These are phyloP conservation scores for Periconia digitata DNA, from an alignment of 2,329 filamentous ascomycete genomes.

Conservation along the genomic window DNA sequence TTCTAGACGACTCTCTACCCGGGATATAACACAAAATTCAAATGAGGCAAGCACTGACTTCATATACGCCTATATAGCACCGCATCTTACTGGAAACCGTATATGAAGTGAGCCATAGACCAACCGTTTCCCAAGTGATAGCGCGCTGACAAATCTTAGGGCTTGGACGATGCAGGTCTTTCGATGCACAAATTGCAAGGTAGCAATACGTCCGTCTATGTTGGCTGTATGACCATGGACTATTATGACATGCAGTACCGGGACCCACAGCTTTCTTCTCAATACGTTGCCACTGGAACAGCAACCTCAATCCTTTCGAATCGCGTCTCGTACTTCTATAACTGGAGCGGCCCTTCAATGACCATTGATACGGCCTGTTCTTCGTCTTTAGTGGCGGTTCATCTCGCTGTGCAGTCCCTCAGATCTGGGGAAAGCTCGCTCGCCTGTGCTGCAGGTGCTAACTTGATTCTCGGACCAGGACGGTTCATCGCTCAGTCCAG, in stretches of 20 bases:
- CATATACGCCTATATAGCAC: no score
- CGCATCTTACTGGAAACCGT: conserved; percentile 13
- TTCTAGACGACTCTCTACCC: no score
- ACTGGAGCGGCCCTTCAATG: conserved; percentile 14
- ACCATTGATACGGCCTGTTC: conserved; percentile 22
- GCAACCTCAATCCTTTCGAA: not conserved
- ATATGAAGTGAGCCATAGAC: conserved; percentile 12
- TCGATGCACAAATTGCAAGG: conserved; percentile 1
- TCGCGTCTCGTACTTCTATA: conserved; percentile 15
- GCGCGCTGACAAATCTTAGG: no score
- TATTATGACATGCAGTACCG: not conserved
- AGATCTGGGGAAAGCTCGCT: conserved; percentile 1
- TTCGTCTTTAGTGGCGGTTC: conserved; percentile 12
- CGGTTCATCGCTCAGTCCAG: not conserved
- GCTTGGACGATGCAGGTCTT: no score
- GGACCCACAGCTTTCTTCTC: not conserved
- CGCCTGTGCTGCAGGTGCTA: conserved; percentile 25
- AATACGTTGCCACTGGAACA: not conserved
- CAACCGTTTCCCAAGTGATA: no score
- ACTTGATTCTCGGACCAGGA: not conserved
- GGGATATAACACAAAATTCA: no score
- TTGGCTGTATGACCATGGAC: conserved; percentile 10
- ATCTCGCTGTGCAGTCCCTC: conserved; percentile 12
- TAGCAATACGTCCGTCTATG: conserved; percentile 9
- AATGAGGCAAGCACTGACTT: no score